Conservation (phyloP, 108 stramenopile genomes). For the Nitzschia palea region DNA sequence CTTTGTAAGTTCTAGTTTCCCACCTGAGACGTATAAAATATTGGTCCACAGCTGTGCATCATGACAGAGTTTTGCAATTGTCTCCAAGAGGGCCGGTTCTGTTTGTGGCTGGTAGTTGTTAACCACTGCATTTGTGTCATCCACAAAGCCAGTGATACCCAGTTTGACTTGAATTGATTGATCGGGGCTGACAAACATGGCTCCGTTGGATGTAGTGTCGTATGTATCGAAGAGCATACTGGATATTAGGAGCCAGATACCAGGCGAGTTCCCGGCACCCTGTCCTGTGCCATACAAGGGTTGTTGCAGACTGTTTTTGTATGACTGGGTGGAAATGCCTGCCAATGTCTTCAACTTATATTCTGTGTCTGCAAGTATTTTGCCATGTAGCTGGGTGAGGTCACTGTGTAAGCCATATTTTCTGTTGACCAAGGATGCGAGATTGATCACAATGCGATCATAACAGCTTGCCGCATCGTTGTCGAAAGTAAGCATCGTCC, state of each 20-base stretch:
- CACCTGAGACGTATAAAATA: neutral
- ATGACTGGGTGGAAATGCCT: neutral
- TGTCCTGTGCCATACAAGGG: neutral
- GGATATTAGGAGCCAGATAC: neutral
- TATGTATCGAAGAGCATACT: neutral
- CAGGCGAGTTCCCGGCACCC: neutral
- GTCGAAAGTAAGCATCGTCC: too few relatives aligned
- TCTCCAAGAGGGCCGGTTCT: neutral
- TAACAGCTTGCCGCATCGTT: constrained; percentile 2
- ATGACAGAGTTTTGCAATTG: neutral
- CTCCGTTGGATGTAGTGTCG: neutral
- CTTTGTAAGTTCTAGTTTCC: neutral
- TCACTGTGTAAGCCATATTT: neutral
- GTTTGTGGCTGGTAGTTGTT: neutral
- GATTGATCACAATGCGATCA: neutral
- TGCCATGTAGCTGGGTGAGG: neutral
- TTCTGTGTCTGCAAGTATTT: neutral
- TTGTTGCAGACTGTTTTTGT: neutral
- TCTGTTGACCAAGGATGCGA: neutral
- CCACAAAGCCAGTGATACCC: neutral
- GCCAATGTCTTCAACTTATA: neutral
- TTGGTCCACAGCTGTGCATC: neutral
- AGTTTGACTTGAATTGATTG: neutral
- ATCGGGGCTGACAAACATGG: neutral
- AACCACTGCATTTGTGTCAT: neutral